Evolutionary conservation across 1,284 basidiomycete species (phyloP), one percentile per base, ranked within the genome.

Genomic region (Cryptococcus sp.): DNA sequence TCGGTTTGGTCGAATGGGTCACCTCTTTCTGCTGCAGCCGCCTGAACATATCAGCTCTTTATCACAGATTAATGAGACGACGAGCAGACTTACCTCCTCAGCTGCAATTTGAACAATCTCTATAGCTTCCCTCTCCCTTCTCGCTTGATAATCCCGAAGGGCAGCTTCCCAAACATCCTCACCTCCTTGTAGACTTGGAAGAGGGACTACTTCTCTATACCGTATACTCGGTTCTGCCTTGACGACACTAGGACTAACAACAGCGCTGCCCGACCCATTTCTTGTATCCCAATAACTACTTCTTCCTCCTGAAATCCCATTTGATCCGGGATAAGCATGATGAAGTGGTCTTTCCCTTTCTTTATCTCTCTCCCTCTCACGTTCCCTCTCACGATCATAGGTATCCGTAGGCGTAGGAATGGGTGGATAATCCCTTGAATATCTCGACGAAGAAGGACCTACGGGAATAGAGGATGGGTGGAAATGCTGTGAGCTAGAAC

Each of bases 161-260:
- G 57, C 56, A 6, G 65, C 60, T 46, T 72, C 66, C 73, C 73
- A 75, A 7, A 75, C 58, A 49, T 67, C 68, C 54, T 75, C 71
- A 38, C 66, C 66, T 23, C 67, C 68, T 15, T 15, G 14, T 8
- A 53, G 32, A 13, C 45, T 42, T n/a, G 46, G 52, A 5, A 36
- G 6, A 15, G 52, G 52, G 4, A 53, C 46, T 37, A 53, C 36
- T 7, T 33, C 36, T 11, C 47, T 32, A 10, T 32, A n/a, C 23
- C 44, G 13, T 13, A 10, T 31, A n/a, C 44, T 46, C 8, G 35
- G 11, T 52, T 34, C 31, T 49, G 50, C 15, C 10, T 43, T 34
- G n/a, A 42, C 48, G 34, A 30, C 8, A 5, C 54, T 33, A 32
- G 46, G 37, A 30, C 37, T 14, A 23, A 14, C 34, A n/a, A 14